These are phyloP conservation scores for Quercus phellos DNA, from an alignment of 331 rosid genomes.

Conservation along the genomic window DNA sequence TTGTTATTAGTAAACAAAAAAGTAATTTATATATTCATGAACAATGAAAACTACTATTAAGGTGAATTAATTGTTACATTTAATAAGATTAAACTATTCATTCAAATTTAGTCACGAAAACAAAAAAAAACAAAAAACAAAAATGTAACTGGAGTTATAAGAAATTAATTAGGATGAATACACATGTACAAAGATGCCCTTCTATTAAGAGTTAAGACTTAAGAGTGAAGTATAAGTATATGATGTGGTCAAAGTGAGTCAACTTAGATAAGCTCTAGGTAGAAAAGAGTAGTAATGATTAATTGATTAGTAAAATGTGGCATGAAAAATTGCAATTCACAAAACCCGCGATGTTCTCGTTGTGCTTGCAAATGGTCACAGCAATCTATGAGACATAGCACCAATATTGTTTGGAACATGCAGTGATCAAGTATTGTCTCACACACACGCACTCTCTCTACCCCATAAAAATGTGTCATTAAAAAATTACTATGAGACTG, in stretches of 20 bases:
- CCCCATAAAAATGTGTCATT: background rate
- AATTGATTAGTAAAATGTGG: background rate
- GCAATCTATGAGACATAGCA: background rate
- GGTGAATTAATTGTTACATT: no score
- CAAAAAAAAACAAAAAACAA: no score
- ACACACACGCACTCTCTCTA: background rate
- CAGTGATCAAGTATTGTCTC: background rate
- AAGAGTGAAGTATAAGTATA: no score
- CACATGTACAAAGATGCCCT: no score
- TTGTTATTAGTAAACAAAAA: no score
- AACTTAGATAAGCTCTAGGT: background rate
- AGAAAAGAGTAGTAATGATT: background rate
- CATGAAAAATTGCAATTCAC: background rate
- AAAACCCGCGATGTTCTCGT: conserved; percentile 5
- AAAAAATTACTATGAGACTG: conserved; percentile 16
- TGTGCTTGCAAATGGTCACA: background rate
- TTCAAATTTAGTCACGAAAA: no score
- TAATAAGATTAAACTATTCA: no score
- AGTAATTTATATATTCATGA: no score
- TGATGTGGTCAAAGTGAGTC: background rate
- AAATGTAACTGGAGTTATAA: no score
- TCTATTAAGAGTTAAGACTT: no score
- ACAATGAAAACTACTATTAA: no score
- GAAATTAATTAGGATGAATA: background rate
- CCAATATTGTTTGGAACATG: background rate